Conservation (phyloP, 2,329 filamentous ascomycete species). For the Fusarium stilboides region DNA sequence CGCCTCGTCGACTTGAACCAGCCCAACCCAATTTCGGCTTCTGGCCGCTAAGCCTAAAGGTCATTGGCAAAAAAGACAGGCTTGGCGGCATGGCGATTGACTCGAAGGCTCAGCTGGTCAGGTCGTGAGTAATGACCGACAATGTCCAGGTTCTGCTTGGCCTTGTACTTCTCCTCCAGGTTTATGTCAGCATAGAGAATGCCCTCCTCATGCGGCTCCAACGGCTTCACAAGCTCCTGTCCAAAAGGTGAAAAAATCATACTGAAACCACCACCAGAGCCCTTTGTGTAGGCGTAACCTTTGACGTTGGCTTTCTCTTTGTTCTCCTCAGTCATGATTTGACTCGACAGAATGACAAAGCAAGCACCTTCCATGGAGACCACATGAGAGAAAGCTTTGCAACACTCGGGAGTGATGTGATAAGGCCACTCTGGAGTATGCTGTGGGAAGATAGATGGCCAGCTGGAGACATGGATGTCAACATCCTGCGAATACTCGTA, state of each 20-base stretch:
- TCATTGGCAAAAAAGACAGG: constrained; percentile 20
- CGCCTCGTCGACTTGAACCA: no score
- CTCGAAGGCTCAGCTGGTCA: constrained; percentile 56
- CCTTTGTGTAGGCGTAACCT: constrained; percentile 50
- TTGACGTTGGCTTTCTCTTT: constrained; percentile 47
- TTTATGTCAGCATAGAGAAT: constrained; percentile 58
- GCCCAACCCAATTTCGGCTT: neutral
- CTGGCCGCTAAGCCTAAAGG: neutral
- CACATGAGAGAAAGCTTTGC: constrained; percentile 60
- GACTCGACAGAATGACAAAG: constrained; percentile 68
- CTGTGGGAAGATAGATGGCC: constrained; percentile 54
- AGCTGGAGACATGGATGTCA: constrained; percentile 63
- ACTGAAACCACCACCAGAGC: constrained; percentile 40
- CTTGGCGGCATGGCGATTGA: constrained; percentile 15
- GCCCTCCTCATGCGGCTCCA: constrained; percentile 51
- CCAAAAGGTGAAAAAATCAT: constrained; percentile 55
- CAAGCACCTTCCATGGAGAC: constrained; percentile 70
- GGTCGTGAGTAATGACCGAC: constrained; percentile 54
- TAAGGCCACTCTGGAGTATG: constrained; percentile 42
- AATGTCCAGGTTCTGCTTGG: constrained; percentile 56
- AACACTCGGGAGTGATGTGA: constrained; percentile 44
- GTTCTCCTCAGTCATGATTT: constrained; percentile 61
- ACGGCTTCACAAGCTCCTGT: constrained; percentile 47
- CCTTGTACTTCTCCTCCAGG: constrained; percentile 41
- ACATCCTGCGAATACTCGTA: constrained; percentile 61